phyloP scores from a whole-genome alignment of 148 eudicot genomes.

The Vaccinium myrtillus region DNA sequence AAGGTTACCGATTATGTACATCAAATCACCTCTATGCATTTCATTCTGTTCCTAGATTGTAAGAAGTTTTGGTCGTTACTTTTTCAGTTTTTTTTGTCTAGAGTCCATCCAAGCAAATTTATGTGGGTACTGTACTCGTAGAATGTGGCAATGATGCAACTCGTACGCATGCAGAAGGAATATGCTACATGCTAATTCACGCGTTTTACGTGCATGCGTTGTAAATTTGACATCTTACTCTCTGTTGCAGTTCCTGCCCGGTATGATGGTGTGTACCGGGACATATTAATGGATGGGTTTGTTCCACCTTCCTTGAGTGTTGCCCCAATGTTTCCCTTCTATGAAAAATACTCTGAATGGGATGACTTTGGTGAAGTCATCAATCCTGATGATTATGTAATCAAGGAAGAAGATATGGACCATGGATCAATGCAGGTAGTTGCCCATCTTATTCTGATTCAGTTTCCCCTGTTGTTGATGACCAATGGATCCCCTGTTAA shows the following conservation, averaged over 20 bases:
- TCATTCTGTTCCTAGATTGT: too few relatives aligned
- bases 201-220: neutral
- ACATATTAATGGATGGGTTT: constrained; percentile 86
- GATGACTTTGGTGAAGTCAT: constrained; percentile 99
- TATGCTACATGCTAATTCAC: neutral
- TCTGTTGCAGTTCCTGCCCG: constrained; percentile 47
- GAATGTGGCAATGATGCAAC: neutral
- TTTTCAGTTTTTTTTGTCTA: neutral
- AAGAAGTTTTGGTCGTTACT: neutral
- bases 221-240: constrained; percentile 9
- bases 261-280: constrained; percentile 53
- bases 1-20: neutral
- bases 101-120: neutral
- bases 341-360: constrained; percentile 67
- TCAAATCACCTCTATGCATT: neutral
- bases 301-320: constrained; percentile 71
- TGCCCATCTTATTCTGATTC: constrained; percentile 9
- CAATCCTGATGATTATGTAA: constrained; percentile 85
- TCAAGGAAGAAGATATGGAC: constrained; percentile 87
- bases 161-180: neutral
- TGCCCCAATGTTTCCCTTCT: constrained; percentile 91
- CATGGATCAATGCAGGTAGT: constrained; percentile 59
- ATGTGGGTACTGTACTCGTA: neutral
- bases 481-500: neutral
- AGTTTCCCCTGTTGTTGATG: neutral